These are phyloP conservation scores for Lepidopterella palustris DNA, from an alignment of 495 filamentous ascomycete species.

Conservation along the genomic window DNA sequence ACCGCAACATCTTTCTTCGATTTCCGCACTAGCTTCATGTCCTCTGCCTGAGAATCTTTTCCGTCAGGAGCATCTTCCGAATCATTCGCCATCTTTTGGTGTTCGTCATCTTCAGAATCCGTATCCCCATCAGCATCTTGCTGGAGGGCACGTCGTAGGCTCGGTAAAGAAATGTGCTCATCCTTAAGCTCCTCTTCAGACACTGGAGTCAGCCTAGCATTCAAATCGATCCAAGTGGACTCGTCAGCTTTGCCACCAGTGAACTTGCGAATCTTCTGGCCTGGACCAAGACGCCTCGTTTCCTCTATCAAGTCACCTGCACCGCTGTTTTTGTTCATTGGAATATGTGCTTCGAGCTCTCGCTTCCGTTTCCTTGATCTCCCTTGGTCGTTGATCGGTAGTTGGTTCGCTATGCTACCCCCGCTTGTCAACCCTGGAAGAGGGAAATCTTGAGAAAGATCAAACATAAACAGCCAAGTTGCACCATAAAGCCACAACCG, in stretches of 20 bases:
- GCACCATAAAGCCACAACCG: conserved; percentile 82
- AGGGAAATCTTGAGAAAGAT: conserved; percentile 66
- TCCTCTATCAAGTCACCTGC: conserved; percentile 20
- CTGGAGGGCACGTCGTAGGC: conserved; percentile 8
- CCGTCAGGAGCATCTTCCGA: background rate
- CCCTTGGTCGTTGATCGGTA: background rate
- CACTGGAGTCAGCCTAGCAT: background rate
- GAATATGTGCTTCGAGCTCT: background rate
- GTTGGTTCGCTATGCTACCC: background rate
- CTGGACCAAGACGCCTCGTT: conserved; percentile 6
- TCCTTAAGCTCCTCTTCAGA: conserved; percentile 17
- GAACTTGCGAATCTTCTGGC: conserved; percentile 21
- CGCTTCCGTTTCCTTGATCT: conserved; percentile 26
- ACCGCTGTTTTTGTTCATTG: conserved; percentile 16
- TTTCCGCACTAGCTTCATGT: conserved; percentile 35
- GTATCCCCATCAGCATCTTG: conserved; percentile 48
- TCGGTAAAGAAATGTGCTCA: conserved; percentile 6
- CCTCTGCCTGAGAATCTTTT: conserved; percentile 16
- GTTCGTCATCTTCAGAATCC: conserved; percentile 36
- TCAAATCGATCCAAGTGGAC: conserved; percentile 14
- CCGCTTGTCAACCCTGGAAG: background rate
- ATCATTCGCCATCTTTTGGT: background rate
- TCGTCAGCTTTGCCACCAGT: conserved; percentile 14
- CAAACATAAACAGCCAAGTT: conserved; percentile 89
- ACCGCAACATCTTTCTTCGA: conserved; percentile 20